Evolutionary conservation across 306 rosid genomes (phyloP), one percentile per base, ranked within the genome.

Genomic region (Prunus armeniaca): DNA sequence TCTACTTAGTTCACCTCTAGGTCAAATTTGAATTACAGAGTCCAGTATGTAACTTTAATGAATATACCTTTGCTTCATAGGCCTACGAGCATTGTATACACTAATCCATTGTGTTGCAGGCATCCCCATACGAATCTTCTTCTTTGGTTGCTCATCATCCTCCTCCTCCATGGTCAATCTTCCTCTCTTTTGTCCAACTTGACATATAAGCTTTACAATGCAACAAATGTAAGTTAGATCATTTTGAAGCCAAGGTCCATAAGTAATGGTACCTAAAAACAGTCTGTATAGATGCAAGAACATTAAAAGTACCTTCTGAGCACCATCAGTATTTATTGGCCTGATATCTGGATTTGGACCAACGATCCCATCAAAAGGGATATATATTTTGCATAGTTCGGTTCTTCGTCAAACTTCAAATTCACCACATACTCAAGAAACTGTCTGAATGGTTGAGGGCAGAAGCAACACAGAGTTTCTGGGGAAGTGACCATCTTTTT

Each of bases 61-160:
- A 38, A 76, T 43, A 61, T 73, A 91, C 98, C 98, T 93, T 89
- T 93, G 98, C 82, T 91, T 91, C 98, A 93, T 93, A 20, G 96
- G 96, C 73, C 86, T 85, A 51, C 86, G 93, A 19, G 93, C 91
- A 88, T 88, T 91, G 83, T 93, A 91, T 79, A 91, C 86, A 81
- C 96, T 93, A 61, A 91, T 91, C 96, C 98, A 93, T 75, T 91
- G 95, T 61, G 88, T 84, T 60, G 96, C 96, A 46, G 98, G 96
- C 85, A 89, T 80, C 76, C 98, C 98, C 84, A 89, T 75, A 20
- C 96, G 91, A 75, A 88, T 81, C 82, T 93, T 93, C 88, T 93
- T 93, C 84, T 84, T 85, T 15, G 96, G 93, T 77, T 91, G 98
- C 79, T 88, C 95, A 12, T 93, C 90, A 38, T 89, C 98, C 15